Evolutionary conservation across 257 asterid genomes (phyloP).

Genomic region (Cynanchum wilfordii): DNA sequence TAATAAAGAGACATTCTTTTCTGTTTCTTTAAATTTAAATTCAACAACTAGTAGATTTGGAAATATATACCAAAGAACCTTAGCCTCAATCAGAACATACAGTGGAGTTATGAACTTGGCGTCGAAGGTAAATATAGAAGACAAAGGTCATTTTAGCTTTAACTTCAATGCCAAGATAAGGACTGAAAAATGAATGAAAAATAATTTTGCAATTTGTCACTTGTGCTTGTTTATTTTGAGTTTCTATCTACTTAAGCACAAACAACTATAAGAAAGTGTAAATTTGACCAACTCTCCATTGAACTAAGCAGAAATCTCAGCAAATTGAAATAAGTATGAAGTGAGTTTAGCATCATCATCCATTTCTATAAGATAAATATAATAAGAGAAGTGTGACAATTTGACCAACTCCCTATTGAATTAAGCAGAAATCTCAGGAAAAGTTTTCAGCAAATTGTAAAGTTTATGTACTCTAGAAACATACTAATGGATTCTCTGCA

Average conservation of each 20-base stretch:
- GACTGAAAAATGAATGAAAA: too few relatives aligned
- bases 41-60: too few relatives aligned
- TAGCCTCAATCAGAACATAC: too few relatives aligned
- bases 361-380: too few relatives aligned
- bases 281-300: background rate
- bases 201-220: background rate
- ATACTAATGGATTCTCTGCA: constrained; percentile 92
- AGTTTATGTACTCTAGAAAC: constrained; percentile 17
- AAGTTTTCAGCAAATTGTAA: constrained; percentile 9
- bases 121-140: background rate
- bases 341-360: too few relatives aligned
- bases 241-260: background rate
- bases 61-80: too few relatives aligned
- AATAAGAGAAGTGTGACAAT: too few relatives aligned
- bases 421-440: background rate
- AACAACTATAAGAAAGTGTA: background rate
- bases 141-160: background rate
- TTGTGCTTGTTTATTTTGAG: background rate
- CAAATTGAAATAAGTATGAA: too few relatives aligned
- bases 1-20: too few relatives aligned
- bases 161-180: background rate
- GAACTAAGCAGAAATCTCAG: background rate
- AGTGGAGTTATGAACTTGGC: background rate
- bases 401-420: background rate
- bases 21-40: too few relatives aligned